phyloP scores from a whole-genome alignment of 1,139 yeast species.

The Candida albicans region DNA sequence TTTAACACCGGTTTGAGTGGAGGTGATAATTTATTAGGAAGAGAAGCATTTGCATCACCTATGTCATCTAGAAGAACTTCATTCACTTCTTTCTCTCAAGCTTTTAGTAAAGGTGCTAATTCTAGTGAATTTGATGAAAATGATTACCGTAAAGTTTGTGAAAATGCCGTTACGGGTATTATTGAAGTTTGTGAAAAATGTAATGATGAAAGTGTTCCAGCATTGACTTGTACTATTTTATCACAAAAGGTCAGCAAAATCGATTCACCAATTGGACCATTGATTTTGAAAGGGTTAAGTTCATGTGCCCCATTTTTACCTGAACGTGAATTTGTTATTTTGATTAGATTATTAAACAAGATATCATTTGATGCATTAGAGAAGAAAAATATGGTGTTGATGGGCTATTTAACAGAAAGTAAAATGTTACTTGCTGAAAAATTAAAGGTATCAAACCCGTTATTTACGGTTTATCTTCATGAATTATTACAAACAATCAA shows the following conservation, averaged over 20 bases:
- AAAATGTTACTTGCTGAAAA: slow-evolving; percentile 54
- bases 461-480: slow-evolving; percentile 58
- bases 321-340: slow-evolving; percentile 56
- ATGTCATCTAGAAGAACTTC: slow-evolving; percentile 21
- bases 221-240: slow-evolving; percentile 77
- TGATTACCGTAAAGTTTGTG: slow-evolving; percentile 41
- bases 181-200: slow-evolving; percentile 68
- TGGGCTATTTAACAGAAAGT: slow-evolving; percentile 44
- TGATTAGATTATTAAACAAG: slow-evolving; percentile 50
- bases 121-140: slow-evolving; percentile 27
- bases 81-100: slow-evolving; percentile 17
- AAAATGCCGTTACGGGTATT: slow-evolving; percentile 71
- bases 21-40: slow-evolving; percentile 6
- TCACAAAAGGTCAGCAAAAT: slow-evolving; percentile 70
- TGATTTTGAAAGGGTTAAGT: slow-evolving; percentile 56
- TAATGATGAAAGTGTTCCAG: slow-evolving; percentile 74
- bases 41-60: slow-evolving; percentile 10
- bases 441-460: slow-evolving; percentile 41
- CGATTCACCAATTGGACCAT: slow-evolving; percentile 37
- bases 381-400: slow-evolving; percentile 31
- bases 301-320: slow-evolving; percentile 59
- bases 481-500: slow-evolving; percentile 69
- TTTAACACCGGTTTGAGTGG: slow-evolving; percentile 7
- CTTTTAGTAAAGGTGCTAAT: slow-evolving; percentile 11
- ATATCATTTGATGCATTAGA: slow-evolving; percentile 35